Evolutionary conservation across 2,329 filamentous ascomycete genomes (phyloP), one percentile per base, ranked within the genome.

Genomic region (Xylaria sp.): DNA sequence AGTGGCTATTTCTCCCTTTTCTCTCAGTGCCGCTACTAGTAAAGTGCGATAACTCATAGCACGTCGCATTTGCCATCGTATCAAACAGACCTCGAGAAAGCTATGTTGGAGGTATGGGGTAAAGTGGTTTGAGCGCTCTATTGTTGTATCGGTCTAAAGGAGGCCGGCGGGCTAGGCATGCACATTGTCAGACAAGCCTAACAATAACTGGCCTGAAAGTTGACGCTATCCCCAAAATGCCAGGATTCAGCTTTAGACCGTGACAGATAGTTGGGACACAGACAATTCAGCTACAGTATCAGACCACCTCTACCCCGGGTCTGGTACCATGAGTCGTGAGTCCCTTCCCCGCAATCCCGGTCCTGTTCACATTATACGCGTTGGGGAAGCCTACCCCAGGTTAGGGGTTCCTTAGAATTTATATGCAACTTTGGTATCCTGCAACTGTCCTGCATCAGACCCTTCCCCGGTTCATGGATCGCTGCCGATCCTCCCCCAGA

Each of bases 231-330:
- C 32, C 63, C 63, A 60, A 48, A 56, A 36, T 18, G 45, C 39
- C 32, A 18, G 30, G 39, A 18, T 20, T 55, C 45, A 60, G 63
- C 63, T 45, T 46, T 25, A 41, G 57, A 39, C 23, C 30, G 39
- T 56, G 56, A 60, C 39, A 60, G 39, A 55, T 30, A 53, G 3
- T 60, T 34, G 46, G 52, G 30, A 60, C 30, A 60, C 32, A 39
- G 43, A 48, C 28, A 55, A 18, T 23, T 48, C 28, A 15, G 36
- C 18, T 46, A n/a, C n/a, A n/a, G n/a, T n/a, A 39, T 48, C 8
- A 45, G 13, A 20, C 41, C 48, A 60, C 18, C 25, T 41, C 57
- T 65, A 65, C 63, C 63, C 63, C 63, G 30, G 63, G 60, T 46
- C 46, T 32, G 8, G 25, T 57, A 20, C 43, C n/a, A 34, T 46